Base-by-base conservation (phyloP, 73 alveolate genomes). In the Paramecium caudatum region DNA sequence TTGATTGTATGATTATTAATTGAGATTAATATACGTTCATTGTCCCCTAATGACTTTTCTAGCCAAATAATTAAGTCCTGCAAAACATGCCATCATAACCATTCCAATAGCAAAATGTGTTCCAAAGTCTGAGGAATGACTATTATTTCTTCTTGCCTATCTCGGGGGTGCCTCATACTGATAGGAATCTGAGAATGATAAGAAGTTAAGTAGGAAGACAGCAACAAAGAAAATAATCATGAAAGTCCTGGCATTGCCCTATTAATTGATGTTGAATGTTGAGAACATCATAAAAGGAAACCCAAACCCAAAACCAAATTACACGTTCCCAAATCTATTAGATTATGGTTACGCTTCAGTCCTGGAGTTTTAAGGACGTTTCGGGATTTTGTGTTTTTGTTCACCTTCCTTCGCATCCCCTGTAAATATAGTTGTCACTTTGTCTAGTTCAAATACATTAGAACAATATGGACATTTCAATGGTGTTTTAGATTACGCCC, bases 391-490 rank as follows among this genome's bases (percentile, higher is more conserved):
- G n/a, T n/a, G n/a, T 65, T 36, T 25, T 33, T 10, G 9, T 13
- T 65, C 34, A 9, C 33, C 16, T 36, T 65, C 83, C 34, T 65
- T 33, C 13, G 47, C 12, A 6, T 43, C 88, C 21, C 65, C 88
- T 4, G 88, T 37, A 17, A 41, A 74, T 4, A 74, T 43, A 0
- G 88, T 74, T 3, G 65, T 43, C 13, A 37, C 39, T 45, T 74
- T 74, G 30, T 74, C 34, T 3, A 74, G 21, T 37, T 74, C 88
- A 17, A 74, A 41, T 21, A 45, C 69, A 41, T 45, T 41, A 8
- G 68, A 41, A 74, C 88, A 74, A 74, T 74, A 74, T 27, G 88
- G 88, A 74, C 88, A 74, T 74, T 5, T 7, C 9, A 74, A 43
- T 43, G 88, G 88, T 39, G 36, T 74, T 41, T 74, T 74, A 41